These are phyloP conservation scores for Brasenia schreberi DNA, from an alignment of 164 flowering plant species.

Conservation along the genomic window DNA sequence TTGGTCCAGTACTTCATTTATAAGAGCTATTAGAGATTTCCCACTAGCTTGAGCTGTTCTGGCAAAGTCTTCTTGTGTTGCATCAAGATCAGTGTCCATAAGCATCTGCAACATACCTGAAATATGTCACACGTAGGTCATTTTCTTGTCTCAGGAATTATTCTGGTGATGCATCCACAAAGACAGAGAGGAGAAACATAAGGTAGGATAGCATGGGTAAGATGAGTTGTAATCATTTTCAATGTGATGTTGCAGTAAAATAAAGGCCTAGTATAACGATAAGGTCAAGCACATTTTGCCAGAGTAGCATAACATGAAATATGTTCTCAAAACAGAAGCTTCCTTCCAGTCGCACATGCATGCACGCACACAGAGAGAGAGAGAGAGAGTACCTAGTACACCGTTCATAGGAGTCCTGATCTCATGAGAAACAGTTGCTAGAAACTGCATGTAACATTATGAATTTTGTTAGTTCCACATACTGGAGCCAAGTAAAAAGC, in stretches of 20 bases:
- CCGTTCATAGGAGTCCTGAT: conserved; percentile 98
- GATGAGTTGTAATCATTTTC: too few relatives aligned
- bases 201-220: background rate
- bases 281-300: too few relatives aligned
- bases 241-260: background rate
- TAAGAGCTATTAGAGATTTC: conserved; percentile 63
- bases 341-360: background rate
- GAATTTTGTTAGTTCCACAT: conserved; percentile 2
- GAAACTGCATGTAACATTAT: conserved; percentile 47
- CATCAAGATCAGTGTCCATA: conserved; percentile 78
- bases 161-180: background rate
- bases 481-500: conserved; percentile 1
- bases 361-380: background rate
- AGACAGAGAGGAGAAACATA: background rate
- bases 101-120: conserved; percentile 95
- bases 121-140: background rate
- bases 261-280: background rate
- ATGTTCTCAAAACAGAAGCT: background rate
- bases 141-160: conserved; percentile 1
- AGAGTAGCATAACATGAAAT: too few relatives aligned
- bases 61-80: conserved; percentile 68
- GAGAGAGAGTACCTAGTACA: conserved; percentile 49
- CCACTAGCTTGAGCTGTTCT: conserved; percentile 83
- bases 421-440: conserved; percentile 96
- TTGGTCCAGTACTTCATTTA: conserved; percentile 91